Evolutionary conservation across 2,329 filamentous ascomycete species (phyloP), one percentile per base, ranked within the genome.

Genomic region (Stachybotrys echinatus): DNA sequence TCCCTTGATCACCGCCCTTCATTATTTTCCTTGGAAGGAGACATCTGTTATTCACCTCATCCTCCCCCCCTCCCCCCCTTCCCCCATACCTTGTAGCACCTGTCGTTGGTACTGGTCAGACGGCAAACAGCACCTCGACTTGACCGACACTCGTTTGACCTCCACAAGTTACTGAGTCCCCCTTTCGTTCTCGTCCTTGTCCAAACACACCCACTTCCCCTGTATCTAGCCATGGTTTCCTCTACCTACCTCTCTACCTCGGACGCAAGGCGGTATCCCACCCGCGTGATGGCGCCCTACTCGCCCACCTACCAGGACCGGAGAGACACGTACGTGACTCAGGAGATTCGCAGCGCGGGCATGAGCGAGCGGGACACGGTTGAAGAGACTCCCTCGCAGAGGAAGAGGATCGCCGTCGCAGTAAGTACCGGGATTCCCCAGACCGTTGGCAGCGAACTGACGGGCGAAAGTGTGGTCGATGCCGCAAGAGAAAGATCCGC

Each of bases 401-500:
- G 79, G 45, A 83, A 83, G 68, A 72, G 80, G 37, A 82, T 83
- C 56, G 74, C 79, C 22, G 77, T 83, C 53, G 80, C 80, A 51
- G 80, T 83, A 70, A 69, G 79, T 67, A 21, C 48, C 31, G 37
- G 5, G 3, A 5, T n/a, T 51, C n/a, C 18, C n/a, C 23, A 45
- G 12, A 20, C 6, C 22, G 43, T 34, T 8, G 38, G 38, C 38
- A 27, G 55, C 57, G 60, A 57, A 61, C 58, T 51, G 37, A 47
- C 23, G 19, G 20, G 7, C 23, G 46, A 50, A 56, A 96, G 92
- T 97, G 92, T 67, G 83, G 84, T 34, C 84, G 92, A 57, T 97
- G 92, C 69, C 84, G 92, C 53, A 92, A 92, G 72, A 83, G 92
- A 52, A 97, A 97, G 75, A 97, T 97, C 60, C 87, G 89, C 58